Evolutionary conservation across 2,329 filamentous ascomycete genomes (phyloP), one percentile per base, ranked within the genome.

Genomic region (Fusarium verticillioides): DNA sequence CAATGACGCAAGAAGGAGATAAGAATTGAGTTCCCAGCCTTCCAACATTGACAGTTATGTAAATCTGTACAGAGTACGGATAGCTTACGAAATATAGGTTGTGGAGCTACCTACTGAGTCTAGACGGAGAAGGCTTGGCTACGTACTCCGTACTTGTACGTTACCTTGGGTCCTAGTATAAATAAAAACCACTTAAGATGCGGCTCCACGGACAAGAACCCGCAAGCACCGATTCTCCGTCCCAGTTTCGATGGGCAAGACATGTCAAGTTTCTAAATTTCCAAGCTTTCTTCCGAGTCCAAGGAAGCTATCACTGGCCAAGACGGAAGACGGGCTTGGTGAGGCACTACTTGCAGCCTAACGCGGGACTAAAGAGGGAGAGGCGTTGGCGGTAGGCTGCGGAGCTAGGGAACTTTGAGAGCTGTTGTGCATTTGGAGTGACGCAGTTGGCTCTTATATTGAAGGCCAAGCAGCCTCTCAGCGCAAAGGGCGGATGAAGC

Each of bases 281-380:
- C 37, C 60, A 73, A 56, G 50, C 54, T 63, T 69, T 63, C 50
- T 30, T 43, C 50, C 40, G 40, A 40, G 34, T 54, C 44, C 57
- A 67, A 73, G 34, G 57, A 57, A 73, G 67, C 63, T 59, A 57
- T 65, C 54, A 19, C 44, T 47, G 46, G 44, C 59, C 47, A 63
- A 71, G 52, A 67, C 52, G 46, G 39, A 63, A 71, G 46, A 62
- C 37, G 32, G 46, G 52, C 69, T 58, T 44, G 36, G 44, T 44
- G 36, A 46, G 43, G 47, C 37, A 46, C 62, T 68, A 59, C 30
- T 46, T 23, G 59, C 30, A 59, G 57, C 61, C 65, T 59, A 71
- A 68, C 53, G 52, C 34, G 62, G 49, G 54, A 47, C 71, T 74
- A 67, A 53, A 49, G 60, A 73, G 67, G 71, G 56, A 72, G 71